These are phyloP conservation scores for Rhodomyrtus psidioides DNA, from an alignment of 441 rosid species.

Conservation along the genomic window DNA sequence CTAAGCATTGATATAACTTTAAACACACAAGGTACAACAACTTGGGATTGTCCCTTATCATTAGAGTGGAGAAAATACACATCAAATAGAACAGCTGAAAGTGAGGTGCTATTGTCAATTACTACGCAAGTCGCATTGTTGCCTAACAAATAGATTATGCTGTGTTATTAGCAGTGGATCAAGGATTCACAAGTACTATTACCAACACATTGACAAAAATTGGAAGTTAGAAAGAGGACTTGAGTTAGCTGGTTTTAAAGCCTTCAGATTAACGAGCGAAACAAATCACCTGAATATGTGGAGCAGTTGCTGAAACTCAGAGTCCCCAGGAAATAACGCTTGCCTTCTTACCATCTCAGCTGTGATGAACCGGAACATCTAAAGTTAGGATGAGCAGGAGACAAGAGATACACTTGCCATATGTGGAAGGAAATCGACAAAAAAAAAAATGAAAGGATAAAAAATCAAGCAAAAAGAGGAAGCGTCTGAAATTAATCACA, in stretches of 20 bases:
- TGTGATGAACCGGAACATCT: constrained; percentile 3
- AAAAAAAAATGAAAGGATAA: not conserved
- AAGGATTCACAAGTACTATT: not conserved
- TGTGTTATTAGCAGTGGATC: not conserved
- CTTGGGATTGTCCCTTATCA: not conserved
- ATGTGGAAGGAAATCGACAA: not conserved
- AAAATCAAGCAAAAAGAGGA: not conserved
- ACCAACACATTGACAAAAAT: not conserved
- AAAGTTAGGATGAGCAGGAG: not conserved
- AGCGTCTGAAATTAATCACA: not conserved
- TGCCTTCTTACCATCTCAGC: constrained; percentile 93
- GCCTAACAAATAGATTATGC: not conserved
- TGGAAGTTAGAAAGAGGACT: not conserved
- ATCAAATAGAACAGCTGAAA: not conserved
- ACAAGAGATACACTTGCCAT: not conserved
- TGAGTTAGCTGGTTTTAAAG: not conserved
- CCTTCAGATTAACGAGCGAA: not conserved
- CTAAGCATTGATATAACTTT: not conserved
- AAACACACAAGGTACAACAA: not conserved
- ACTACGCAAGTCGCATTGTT: not conserved
- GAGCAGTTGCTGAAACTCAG: constrained; percentile 91
- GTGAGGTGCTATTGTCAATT: not conserved
- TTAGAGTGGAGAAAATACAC: not conserved
- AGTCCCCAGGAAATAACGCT: constrained; percentile 90
- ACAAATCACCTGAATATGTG: constrained; percentile 78